Evolutionary conservation across 768 basidiomycete genomes (phyloP), one percentile per base, ranked within the genome.

Genomic region (Coprinopsis marcescibilis): DNA sequence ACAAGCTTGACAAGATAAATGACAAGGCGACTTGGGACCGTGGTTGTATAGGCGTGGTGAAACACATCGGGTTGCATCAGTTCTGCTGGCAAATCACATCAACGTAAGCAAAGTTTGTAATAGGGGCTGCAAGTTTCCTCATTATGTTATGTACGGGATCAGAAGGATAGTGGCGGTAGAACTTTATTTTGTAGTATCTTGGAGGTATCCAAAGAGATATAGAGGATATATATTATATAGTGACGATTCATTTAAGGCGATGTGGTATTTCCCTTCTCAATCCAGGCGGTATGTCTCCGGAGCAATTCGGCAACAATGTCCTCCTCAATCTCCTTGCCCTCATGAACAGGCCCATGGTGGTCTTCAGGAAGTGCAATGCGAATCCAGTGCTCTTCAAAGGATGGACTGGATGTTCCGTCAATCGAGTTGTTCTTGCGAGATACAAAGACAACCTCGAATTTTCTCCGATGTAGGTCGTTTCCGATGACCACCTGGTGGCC

Each of bases 401-500:
- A 5, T 62, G 55, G 39, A 43, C 24, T 49, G 4, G 32, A 19
- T 8, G 36, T 35, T 15, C 33, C 30, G 3, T 26, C 57, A 13
- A 47, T 50, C 5, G 57, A 50, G 10, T 55, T 58, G 4, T 49
- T 53, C 43, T 67, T 72, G 34, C 67, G 80, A 15, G 88, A 87
- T 24, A 99, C 85, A 57, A 98, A 87, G 4, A 95, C 89, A 46
- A 99, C 95, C 61, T 93, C 87, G 52, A 77, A 77, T 63, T 99
- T 99, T 43, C 96, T 80, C 29, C 78, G 77, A 58, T 93, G 79
- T n/a, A 99, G 80, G 51, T 92, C 86, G 64, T 99, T 99, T 15
- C 91, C 96, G 51, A 99, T 90, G 44, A 99, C 96, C 23, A 96
- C 82, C 60, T 98, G 94, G 62, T 98, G 96, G 1, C 94, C 93